A percentile compares a stretch with the other conserved stretches of the same genome.
Evolutionary conservation across 2,329 filamentous ascomycete genomes (phyloP).

Genomic region (Venturia nashicola): DNA sequence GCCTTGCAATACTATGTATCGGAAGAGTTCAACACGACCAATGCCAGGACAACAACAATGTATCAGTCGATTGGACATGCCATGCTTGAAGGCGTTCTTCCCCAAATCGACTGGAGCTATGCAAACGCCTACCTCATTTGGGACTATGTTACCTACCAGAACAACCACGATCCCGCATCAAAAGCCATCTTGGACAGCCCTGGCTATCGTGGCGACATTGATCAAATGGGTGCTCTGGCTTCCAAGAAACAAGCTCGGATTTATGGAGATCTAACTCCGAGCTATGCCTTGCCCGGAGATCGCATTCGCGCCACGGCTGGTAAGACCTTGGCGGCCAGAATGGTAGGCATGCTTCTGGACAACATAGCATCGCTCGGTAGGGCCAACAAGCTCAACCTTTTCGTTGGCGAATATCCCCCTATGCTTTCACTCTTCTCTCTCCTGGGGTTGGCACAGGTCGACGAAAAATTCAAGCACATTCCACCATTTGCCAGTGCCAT

Average conservation of each 20-base stretch:
- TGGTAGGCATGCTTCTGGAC: constrained; percentile 26
- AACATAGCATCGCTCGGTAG: constrained; percentile 27
- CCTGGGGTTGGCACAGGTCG: constrained; percentile 19
- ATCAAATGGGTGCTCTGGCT: constrained; percentile 17
- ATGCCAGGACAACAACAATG: constrained; percentile 18
- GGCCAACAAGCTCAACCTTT: constrained; percentile 30
- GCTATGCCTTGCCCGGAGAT: constrained; percentile 10
- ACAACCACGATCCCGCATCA: constrained; percentile 37
- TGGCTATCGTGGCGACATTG: constrained; percentile 13
- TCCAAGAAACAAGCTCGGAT: constrained; percentile 7
- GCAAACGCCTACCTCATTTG: constrained; percentile 41
- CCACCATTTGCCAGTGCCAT: constrained; percentile 37
- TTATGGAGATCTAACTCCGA: constrained; percentile 9
- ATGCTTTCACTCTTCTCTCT: constrained; percentile 22
- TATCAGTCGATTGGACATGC: constrained; percentile 34
- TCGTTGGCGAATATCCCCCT: constrained; percentile 22
- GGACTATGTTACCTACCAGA: constrained; percentile 44
- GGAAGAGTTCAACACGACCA: constrained; percentile 21
- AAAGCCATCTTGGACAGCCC: constrained; percentile 21
- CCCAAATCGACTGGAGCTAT: constrained; percentile 29
- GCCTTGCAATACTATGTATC: constrained; percentile 29
- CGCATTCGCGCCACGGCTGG: constrained; percentile 29
- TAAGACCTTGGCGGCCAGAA: constrained; percentile 26
- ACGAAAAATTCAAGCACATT: constrained; percentile 35
- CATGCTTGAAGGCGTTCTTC: constrained; percentile 31